These are phyloP conservation scores for Rhizophora mangle DNA, from an alignment of 345 rosid genomes.

Conservation along the genomic window DNA sequence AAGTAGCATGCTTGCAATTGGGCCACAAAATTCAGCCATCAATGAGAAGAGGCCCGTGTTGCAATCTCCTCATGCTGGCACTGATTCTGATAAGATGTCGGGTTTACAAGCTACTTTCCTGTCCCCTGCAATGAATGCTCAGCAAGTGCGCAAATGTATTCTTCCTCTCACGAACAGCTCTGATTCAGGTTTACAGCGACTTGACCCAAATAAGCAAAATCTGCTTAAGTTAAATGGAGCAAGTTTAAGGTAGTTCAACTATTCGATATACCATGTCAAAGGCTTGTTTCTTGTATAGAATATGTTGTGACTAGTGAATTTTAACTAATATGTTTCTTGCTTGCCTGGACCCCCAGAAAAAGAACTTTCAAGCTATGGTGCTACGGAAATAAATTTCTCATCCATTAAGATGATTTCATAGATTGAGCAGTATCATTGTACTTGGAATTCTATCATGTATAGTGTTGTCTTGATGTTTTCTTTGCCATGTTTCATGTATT, in stretches of 20 bases:
- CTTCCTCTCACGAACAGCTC: neutral
- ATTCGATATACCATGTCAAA: too few relatives aligned
- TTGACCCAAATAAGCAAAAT: slow-evolving; percentile 13
- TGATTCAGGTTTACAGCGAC: slow-evolving; percentile 10
- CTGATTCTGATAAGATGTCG: slow-evolving; percentile 5
- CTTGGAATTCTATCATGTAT: too few relatives aligned
- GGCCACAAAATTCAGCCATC: neutral
- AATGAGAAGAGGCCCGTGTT: slow-evolving; percentile 17
- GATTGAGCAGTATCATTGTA: too few relatives aligned
- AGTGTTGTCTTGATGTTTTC: neutral
- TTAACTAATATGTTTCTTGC: too few relatives aligned
- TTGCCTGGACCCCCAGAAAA: too few relatives aligned
- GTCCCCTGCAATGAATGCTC: slow-evolving; percentile 6
- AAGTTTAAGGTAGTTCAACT: slow-evolving; percentile 17
- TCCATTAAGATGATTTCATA: too few relatives aligned
- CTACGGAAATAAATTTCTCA: too few relatives aligned
- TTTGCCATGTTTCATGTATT: slow-evolving; percentile 9
- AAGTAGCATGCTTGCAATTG: slow-evolving; percentile 3
- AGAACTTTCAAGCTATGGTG: too few relatives aligned
- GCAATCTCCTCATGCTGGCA: neutral
- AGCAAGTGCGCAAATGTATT: neutral
- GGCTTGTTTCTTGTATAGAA: too few relatives aligned
- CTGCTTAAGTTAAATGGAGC: slow-evolving; percentile 7
- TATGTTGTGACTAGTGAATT: too few relatives aligned
- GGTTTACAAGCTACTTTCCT: slow-evolving; percentile 3